Evolutionary conservation across 2,329 filamentous ascomycete genomes (phyloP), one percentile per base, ranked within the genome.

Genomic region (Daldinia sp.): DNA sequence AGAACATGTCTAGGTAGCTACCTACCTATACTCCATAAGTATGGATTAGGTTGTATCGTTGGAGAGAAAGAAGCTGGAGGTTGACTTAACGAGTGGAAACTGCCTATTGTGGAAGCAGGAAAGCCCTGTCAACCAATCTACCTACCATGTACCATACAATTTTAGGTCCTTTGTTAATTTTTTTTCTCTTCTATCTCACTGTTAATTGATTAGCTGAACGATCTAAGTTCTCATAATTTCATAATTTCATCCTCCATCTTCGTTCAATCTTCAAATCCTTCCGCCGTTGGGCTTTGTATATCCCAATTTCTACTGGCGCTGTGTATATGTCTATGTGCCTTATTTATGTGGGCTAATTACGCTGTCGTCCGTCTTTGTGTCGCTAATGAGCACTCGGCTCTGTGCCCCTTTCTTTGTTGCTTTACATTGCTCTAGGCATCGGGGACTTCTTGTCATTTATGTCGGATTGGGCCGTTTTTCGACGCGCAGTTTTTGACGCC

Each of bases 401-500:
- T 55, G 54, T 70, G 30, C 51, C 46, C 26, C 44, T 59, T 56
- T 59, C 46, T 63, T 63, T 53, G 50, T 59, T n/a, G 23, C 35
- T 58, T 35, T 64, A 42, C 61, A 23, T 54, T 54, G 37, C 28
- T 42, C 46, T 55, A 41, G 58, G 48, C 42, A 7, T 63, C 42
- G 28, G 61, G 7, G 56, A 50, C 51, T 53, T 53, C 58, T 55
- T 46, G 39, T 58, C 60, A 48, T 51, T 65, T 30, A 67, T 33
- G 30, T 60, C 37, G 37, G 51, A 46, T 46, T 64, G 44, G 57
- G 44, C 63, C 55, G 60, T 61, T 61, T 63, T 58, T 63, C 63
- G 63, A 67, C 61, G 60, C 65, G 68, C 68, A 62, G 54, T 65
- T 65, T 61, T 53, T 46, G 37, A 68, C 59, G 65, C 59, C 65